phyloP scores from a whole-genome alignment of 176 grass and related monocot species.

The Rhynchospora pubera region DNA sequence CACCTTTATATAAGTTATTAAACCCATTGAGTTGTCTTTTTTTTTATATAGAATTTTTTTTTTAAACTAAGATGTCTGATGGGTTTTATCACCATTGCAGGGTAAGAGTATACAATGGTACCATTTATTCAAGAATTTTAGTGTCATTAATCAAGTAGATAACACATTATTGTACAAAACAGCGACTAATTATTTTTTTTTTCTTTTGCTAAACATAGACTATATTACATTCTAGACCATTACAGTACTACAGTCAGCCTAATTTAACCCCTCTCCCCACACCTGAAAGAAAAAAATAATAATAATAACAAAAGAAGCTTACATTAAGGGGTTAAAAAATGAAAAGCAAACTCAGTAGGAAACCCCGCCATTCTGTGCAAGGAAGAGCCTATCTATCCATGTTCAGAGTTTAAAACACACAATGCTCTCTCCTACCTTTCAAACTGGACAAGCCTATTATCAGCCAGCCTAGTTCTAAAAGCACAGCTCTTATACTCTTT shows the following conservation, averaged over 20 bases:
- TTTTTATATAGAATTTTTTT: too few species aligned
- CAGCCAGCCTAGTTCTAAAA: constrained; percentile 40
- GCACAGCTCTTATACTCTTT: constrained; percentile 65
- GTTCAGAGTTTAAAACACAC: neutral
- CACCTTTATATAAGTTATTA: too few species aligned
- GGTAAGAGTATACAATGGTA: too few species aligned
- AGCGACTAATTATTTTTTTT: neutral
- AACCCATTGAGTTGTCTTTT: too few species aligned
- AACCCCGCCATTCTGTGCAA: neutral
- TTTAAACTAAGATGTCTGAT: too few species aligned
- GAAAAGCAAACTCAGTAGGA: neutral
- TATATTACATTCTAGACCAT: neutral
- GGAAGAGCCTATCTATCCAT: neutral
- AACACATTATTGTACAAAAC: neutral
- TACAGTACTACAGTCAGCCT: neutral
- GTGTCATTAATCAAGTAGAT: too few species aligned
- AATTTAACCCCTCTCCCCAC: neutral
- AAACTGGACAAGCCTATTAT: constrained; percentile 64
- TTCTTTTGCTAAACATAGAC: neutral
- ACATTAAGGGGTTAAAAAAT: neutral
- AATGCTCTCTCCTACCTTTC: constrained; percentile 28
- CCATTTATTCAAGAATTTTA: too few species aligned
- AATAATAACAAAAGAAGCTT: neutral
- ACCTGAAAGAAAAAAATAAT: neutral
- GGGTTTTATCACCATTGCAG: too few species aligned